A percentile compares a stretch with the other conserved stretches of the same genome.
Evolutionary conservation across 2,329 filamentous ascomycete species (phyloP).

Genomic region (Harringtonia lauricola): DNA sequence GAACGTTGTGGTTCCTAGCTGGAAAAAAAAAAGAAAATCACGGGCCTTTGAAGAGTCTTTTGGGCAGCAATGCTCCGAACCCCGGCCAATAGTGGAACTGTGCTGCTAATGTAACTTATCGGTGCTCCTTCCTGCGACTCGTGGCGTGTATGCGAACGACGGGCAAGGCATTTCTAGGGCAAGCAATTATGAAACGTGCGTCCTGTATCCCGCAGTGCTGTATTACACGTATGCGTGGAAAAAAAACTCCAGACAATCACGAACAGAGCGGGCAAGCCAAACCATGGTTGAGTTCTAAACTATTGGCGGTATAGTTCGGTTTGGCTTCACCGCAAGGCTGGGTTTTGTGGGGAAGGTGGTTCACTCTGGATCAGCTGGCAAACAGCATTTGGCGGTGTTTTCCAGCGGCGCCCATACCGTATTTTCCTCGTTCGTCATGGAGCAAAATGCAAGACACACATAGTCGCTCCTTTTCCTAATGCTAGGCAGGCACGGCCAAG

Average conservation of each 20-base stretch:
- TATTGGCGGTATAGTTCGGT: not conserved
- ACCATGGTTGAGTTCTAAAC: not conserved
- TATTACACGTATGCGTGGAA: too few relatives aligned
- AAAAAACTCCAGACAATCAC: not conserved
- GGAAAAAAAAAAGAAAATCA: not conserved
- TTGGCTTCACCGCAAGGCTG: slow-evolving; percentile 6
- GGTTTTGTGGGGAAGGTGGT: not conserved
- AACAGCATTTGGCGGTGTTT: not conserved
- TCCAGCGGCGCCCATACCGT: too few relatives aligned
- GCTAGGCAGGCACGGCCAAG: too few relatives aligned
- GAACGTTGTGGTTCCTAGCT: not conserved
- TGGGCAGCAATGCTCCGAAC: slow-evolving; percentile 11
- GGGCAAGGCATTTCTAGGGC: too few relatives aligned
- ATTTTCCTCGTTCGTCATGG: too few relatives aligned
- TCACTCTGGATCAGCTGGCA: not conserved
- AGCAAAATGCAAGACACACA: too few relatives aligned
- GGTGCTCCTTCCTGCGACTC: not conserved
- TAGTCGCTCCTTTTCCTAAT: too few relatives aligned
- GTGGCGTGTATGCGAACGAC: too few relatives aligned
- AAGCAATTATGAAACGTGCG: too few relatives aligned
- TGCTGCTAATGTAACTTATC: not conserved
- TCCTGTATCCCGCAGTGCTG: too few relatives aligned
- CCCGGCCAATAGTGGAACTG: not conserved
- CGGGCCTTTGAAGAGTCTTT: not conserved
- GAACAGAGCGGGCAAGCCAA: too few relatives aligned